phyloP scores from a whole-genome alignment of 805 yeast species.

The Barnettozyma wickerhamii region DNA sequence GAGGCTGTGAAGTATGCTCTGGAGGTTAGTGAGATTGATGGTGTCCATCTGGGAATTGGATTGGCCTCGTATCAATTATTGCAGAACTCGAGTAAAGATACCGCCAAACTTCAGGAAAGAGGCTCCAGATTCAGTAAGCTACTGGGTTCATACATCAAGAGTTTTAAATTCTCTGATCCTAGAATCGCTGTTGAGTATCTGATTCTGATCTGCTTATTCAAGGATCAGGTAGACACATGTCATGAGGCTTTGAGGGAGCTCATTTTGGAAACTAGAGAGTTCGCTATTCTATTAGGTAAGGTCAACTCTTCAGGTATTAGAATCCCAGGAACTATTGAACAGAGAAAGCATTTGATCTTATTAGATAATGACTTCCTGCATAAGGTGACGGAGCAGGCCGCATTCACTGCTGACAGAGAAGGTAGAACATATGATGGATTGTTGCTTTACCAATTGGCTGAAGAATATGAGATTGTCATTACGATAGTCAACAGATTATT shows the following conservation, averaged over 20 bases:
- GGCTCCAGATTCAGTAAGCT: constrained; percentile 52
- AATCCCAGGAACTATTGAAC: constrained; percentile 79
- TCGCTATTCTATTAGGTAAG: constrained; percentile 77
- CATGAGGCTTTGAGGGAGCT: constrained; percentile 82
- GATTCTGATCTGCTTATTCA: constrained; percentile 58
- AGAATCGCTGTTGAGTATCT: constrained; percentile 89
- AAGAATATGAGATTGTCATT: constrained; percentile 80
- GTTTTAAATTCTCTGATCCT: constrained; percentile 83
- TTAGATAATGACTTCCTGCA: constrained; percentile 59
- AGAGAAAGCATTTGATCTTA: constrained; percentile 60
- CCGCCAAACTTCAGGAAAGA: constrained; percentile 30
- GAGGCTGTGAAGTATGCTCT: constrained; percentile 66
- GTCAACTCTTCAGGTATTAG: constrained; percentile 72
- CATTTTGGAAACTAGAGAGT: constrained; percentile 82
- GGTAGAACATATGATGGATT: constrained; percentile 86
- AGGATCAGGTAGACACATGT: constrained; percentile 48
- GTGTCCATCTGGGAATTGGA: constrained; percentile 85
- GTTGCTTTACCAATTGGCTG: constrained; percentile 79
- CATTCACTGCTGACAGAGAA: constrained; percentile 83
- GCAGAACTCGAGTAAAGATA: constrained; percentile 36
- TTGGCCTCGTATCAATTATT: constrained; percentile 70
- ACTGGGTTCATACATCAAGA: constrained; percentile 75
- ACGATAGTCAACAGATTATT: constrained; percentile 67
- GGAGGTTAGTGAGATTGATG: constrained; percentile 68
- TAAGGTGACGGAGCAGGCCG: constrained; percentile 79